Evolutionary conservation across 2,329 filamentous ascomycete species (phyloP), one percentile per base, ranked within the genome.

Genomic region (Chaetothyriales sp.): DNA sequence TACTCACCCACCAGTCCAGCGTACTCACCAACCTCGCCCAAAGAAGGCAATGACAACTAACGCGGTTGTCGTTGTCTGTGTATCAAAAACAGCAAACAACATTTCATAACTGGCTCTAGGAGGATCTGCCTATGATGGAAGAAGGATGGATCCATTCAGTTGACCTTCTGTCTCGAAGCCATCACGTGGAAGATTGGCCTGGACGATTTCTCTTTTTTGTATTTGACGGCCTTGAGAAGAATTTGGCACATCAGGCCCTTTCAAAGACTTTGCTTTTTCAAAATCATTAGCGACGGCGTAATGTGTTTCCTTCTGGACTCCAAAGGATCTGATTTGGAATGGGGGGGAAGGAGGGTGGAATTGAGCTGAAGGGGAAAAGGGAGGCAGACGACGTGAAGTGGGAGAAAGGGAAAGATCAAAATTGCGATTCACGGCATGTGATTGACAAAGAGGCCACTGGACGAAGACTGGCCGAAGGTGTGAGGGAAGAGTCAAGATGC

Each of bases 1-100:
- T 73, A 72, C 55, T 76, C 73, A 52, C 74, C 74, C 22, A 72
- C 68, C 39, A 73, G 69, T 55, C 69, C 70, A 32, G 69, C 70
- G 54, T 72, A 73, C 58, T 65, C 68, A 62, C 59, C 61, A 32
- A 60, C 52, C 49, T 61, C 59, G 51, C 59, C 59, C 10, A 61
- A 60, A 44, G 55, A 61, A 54, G 59, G 60, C 45, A 56, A 53
- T 50, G 49, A 44, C 44, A 15, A 39, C 32, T 39, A 39, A 15
- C 9, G 15, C 15, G 10, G 32, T 39, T 15, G 32, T 39, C 49
- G 44, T 36, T 47, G 20, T 47, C 47, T 46, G 46, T 58, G 53
- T 58, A 59, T 44, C 45, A 61, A 51, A 56, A 59, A 28, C 28
- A 51, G 39, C 47, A 47, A 6, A 7, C 51, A 53, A 53, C 48